Evolutionary conservation across 2,329 filamentous ascomycete genomes (phyloP).

Genomic region (Thermomyces lanuginosus): DNA sequence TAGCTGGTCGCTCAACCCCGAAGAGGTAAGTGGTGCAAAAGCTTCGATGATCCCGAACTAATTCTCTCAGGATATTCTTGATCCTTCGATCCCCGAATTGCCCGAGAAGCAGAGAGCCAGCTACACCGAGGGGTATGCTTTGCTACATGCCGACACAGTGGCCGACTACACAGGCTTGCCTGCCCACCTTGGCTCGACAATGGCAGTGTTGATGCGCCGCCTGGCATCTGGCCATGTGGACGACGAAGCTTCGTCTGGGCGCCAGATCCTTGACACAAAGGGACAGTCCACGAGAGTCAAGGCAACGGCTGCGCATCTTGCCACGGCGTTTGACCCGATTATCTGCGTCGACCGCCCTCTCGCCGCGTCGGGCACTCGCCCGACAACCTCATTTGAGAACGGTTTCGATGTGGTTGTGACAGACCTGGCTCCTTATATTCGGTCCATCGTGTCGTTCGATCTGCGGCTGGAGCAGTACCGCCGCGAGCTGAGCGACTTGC

Average conservation of each 20-base stretch:
- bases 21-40: slow-evolving; percentile 12
- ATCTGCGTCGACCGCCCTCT: slow-evolving; percentile 24
- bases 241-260: slow-evolving; percentile 12
- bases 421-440: slow-evolving; percentile 82
- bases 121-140: slow-evolving; percentile 37
- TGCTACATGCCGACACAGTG: slow-evolving; percentile 37
- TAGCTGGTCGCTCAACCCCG: slow-evolving; percentile 12
- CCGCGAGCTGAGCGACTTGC: slow-evolving; percentile 42
- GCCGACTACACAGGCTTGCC: slow-evolving; percentile 29
- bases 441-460: slow-evolving; percentile 67
- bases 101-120: slow-evolving; percentile 36
- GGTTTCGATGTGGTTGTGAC: slow-evolving; percentile 47
- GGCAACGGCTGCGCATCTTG: slow-evolving; percentile 29
- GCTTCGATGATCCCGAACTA: slow-evolving; percentile 6
- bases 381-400: slow-evolving; percentile 59
- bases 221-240: slow-evolving; percentile 10
- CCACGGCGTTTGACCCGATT: slow-evolving; percentile 36
- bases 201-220: slow-evolving; percentile 15
- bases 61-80: slow-evolving; percentile 35
- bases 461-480: slow-evolving; percentile 52
- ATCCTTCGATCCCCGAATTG: slow-evolving; percentile 47
- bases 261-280: too few relatives aligned
- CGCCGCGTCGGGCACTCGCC: slow-evolving; percentile 17
- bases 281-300: too few relatives aligned
- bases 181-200: slow-evolving; percentile 19